Base-by-base conservation (phyloP, 371 early-diverging fungal species). In the Fennellomyces sp. region DNA sequence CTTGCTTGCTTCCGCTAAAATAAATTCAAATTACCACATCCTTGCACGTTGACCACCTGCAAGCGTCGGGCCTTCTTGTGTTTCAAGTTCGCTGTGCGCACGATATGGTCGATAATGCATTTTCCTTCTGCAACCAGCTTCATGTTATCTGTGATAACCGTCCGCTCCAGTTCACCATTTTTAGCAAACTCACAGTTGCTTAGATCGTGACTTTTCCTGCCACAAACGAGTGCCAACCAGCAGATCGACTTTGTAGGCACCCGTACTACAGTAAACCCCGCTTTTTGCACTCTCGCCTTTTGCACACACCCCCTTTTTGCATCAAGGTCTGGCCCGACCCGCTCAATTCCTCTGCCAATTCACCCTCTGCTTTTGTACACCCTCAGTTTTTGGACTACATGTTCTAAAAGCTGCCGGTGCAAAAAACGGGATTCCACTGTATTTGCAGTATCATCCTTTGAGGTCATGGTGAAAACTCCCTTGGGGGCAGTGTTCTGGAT, bases 191-290 rank as follows among this genome's bases (percentile, higher is more conserved):
- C 48, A 26, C 48, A 48, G 13, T 48, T 26, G 2, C 21, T 25
- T 21, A 48, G 23, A 25, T 48, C 48, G 48, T 48, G 25, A 13
- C 13, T 25, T 12, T n/a, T 48, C 13, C 21, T 2, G 21, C 21
- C 13, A 10, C 21, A n/a, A 13, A 48, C n/a, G 4, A 48, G 21
- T 3, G 25, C n/a, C n/a, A n/a, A n/a, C n/a, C n/a, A n/a, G n/a
- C n/a, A n/a, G 48, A 26, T 48, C 48, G 13, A 48, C 48, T 25
- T 48, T 48, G 48, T 21, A 48, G 12, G 48, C 48, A n/a, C 26
- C 48, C 26, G 48, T 3, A 48, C 48, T 12, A 21, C 48, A 26
- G 26, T 25, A 48, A 25, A 48, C 2, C 3, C 48, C 12, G 13
- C 19, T 13, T 2, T 48, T n/a, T n/a, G n/a, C n/a, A n/a, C n/a